Evolutionary conservation across 805 yeast genomes (phyloP).

Genomic region (Nakazawaea ernobii): DNA sequence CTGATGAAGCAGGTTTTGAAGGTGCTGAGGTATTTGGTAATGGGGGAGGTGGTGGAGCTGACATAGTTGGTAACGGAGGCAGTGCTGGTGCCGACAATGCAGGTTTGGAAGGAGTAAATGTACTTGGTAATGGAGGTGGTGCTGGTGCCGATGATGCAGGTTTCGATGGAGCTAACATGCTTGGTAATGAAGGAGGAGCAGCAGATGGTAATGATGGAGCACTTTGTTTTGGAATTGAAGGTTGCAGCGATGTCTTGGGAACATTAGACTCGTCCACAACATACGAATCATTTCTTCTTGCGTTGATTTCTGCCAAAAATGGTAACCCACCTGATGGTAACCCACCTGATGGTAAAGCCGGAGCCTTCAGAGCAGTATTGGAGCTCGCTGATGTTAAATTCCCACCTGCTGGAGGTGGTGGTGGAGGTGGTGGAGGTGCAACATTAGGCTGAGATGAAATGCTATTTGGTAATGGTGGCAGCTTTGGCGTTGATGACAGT

Average conservation of each 20-base stretch:
- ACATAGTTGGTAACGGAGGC: slow-evolving; percentile 14
- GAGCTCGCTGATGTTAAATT: slow-evolving; percentile 14
- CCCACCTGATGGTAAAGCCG: slow-evolving; percentile 30
- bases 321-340: slow-evolving; percentile 42
- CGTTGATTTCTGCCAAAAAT: slow-evolving; percentile 52
- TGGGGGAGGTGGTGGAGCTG: slow-evolving; percentile 15
- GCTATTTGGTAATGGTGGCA: slow-evolving; percentile 1
- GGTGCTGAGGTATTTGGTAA: slow-evolving; percentile 15
- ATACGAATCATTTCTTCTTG: slow-evolving; percentile 44
- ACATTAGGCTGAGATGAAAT: background rate
- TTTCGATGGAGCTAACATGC: slow-evolving; percentile 2
- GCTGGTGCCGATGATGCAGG: slow-evolving; percentile 15
- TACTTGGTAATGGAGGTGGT: slow-evolving; percentile 16
- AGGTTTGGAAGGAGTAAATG: slow-evolving; percentile 10
- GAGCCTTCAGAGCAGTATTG: slow-evolving; percentile 16
- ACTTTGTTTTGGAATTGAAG: slow-evolving; percentile 14
- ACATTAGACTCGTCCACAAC: slow-evolving; percentile 32
- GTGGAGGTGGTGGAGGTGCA: slow-evolving; percentile 11
- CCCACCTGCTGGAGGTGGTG: slow-evolving; percentile 2
- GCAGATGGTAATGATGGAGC: slow-evolving; percentile 16
- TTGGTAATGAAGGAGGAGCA: slow-evolving; percentile 13
- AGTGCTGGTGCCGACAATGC: slow-evolving; percentile 17
- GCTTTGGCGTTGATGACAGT: slow-evolving; percentile 2
- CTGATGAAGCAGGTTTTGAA: slow-evolving; percentile 14
- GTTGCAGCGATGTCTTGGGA: slow-evolving; percentile 16